phyloP scores from a whole-genome alignment of 2,329 filamentous ascomycete genomes.

The Phyllosticta citrichinensis region DNA sequence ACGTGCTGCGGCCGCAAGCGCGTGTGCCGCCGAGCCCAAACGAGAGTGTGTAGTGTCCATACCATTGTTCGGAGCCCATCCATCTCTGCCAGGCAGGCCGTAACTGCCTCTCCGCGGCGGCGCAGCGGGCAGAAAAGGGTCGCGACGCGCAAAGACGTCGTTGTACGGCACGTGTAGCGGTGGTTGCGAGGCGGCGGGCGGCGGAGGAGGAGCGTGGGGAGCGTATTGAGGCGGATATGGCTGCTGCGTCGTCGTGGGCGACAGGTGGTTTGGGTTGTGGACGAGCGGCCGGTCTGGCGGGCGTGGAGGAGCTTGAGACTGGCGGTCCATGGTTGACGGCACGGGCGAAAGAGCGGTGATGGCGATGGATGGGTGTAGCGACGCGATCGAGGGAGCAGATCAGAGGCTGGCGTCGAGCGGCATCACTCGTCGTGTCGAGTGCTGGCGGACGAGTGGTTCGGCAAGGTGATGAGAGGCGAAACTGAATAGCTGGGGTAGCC shows the following conservation, averaged over 20 bases:
- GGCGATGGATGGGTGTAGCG: background rate
- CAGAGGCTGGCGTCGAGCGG: constrained; percentile 1
- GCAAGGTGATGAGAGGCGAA: background rate
- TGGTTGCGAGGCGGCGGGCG: constrained; percentile 28
- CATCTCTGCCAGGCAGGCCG: constrained; percentile 24
- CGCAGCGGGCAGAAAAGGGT: constrained; percentile 35
- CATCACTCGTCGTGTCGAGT: background rate
- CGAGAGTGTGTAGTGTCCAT: constrained; percentile 14
- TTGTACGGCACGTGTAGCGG: constrained; percentile 36
- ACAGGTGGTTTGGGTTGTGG: constrained; percentile 50
- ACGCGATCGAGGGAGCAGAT: background rate
- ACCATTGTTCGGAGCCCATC: constrained; percentile 29
- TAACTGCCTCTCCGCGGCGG: constrained; percentile 33
- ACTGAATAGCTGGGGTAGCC: background rate
- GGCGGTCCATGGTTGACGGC: constrained; percentile 25
- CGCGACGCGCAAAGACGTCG: constrained; percentile 37
- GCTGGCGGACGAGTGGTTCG: background rate
- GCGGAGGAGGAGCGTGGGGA: background rate
- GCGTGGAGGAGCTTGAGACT: constrained; percentile 28
- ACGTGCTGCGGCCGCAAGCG: background rate
- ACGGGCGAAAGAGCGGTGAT: constrained; percentile 2
- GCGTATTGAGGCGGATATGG: constrained; percentile 20
- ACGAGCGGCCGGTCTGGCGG: constrained; percentile 34
- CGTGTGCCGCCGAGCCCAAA: background rate
- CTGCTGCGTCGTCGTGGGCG: constrained; percentile 24